These are phyloP conservation scores for Daldinia sp. DNA, from an alignment of 2,329 filamentous ascomycete species.

Conservation along the genomic window DNA sequence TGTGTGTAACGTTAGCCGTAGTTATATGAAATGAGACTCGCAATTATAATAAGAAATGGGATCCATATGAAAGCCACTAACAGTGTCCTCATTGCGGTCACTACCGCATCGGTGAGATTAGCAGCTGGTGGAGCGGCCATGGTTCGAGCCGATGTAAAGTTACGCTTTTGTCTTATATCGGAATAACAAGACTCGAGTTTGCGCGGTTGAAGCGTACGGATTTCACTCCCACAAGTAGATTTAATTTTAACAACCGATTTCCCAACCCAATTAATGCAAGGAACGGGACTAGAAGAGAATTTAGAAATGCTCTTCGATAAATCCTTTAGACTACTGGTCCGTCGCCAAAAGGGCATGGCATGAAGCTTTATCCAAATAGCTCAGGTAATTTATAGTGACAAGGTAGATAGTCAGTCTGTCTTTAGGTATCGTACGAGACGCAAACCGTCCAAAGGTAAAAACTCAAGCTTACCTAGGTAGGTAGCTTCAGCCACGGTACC, in stretches of 20 bases:
- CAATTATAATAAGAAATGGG: background rate
- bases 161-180: background rate
- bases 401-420: background rate
- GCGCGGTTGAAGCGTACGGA: background rate
- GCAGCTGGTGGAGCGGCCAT: slow-evolving; percentile 37
- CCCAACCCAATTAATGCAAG: background rate
- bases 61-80: slow-evolving; percentile 56
- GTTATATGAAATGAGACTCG: background rate
- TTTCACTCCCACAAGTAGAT: background rate
- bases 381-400: background rate
- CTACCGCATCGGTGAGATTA: slow-evolving; percentile 66
- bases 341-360: slow-evolving; percentile 18
- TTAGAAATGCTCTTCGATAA: slow-evolving; percentile 7
- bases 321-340: slow-evolving; percentile 5
- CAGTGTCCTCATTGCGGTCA: slow-evolving; percentile 81
- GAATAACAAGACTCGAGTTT: background rate
- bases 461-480: slow-evolving; percentile 16
- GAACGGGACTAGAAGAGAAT: background rate
- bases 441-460: background rate
- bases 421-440: background rate
- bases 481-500: slow-evolving; percentile 25
- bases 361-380: background rate
- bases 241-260: background rate
- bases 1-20: slow-evolving; percentile 11
- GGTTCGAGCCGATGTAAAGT: slow-evolving; percentile 24